Conservation (phyloP, 2,329 filamentous ascomycete species). For the Dothidotthia symphoricarpi region DNA sequence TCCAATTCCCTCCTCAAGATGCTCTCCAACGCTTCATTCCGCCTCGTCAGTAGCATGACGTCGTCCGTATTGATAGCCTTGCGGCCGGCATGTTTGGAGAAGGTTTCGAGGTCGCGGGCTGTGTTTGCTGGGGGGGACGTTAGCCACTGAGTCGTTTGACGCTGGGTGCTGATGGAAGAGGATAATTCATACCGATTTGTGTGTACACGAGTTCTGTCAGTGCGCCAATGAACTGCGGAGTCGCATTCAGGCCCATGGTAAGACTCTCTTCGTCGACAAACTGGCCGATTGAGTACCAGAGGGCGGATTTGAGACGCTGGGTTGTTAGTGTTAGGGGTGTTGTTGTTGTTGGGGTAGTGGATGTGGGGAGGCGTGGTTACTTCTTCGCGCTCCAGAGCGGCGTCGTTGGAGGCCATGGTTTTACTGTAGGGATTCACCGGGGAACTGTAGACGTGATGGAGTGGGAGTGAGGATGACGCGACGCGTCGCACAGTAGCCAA, state of each 20-base stretch:
- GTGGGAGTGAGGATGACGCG: conserved; percentile 13
- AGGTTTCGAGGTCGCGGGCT: conserved; percentile 60
- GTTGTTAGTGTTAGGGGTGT: conserved; percentile 1
- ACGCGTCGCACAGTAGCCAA: conserved; percentile 15
- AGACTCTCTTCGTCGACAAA: conserved; percentile 85
- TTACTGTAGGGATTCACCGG: not conserved
- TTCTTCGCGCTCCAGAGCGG: conserved; percentile 34
- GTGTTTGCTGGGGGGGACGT: conserved; percentile 27
- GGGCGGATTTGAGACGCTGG: conserved; percentile 50
- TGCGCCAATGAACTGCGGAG: conserved; percentile 80
- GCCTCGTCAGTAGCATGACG: conserved; percentile 79
- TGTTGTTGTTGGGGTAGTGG: too few relatives aligned
- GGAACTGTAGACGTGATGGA: conserved; percentile 1
- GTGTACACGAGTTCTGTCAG: conserved; percentile 80
- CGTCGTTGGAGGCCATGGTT: conserved; percentile 27
- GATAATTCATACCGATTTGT: conserved; percentile 85
- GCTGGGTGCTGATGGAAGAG: too few relatives aligned
- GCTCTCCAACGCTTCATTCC: conserved; percentile 79
- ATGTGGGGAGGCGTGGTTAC: conserved; percentile 9
- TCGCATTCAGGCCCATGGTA: conserved; percentile 74
- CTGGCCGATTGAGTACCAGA: conserved; percentile 45
- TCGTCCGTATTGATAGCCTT: conserved; percentile 80
- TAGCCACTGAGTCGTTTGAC: not conserved
- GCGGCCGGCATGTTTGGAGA: conserved; percentile 71
- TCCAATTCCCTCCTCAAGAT: conserved; percentile 72